phyloP scores from a whole-genome alignment of 2,329 filamentous ascomycete genomes.

The Dactylellina cionopaga region DNA sequence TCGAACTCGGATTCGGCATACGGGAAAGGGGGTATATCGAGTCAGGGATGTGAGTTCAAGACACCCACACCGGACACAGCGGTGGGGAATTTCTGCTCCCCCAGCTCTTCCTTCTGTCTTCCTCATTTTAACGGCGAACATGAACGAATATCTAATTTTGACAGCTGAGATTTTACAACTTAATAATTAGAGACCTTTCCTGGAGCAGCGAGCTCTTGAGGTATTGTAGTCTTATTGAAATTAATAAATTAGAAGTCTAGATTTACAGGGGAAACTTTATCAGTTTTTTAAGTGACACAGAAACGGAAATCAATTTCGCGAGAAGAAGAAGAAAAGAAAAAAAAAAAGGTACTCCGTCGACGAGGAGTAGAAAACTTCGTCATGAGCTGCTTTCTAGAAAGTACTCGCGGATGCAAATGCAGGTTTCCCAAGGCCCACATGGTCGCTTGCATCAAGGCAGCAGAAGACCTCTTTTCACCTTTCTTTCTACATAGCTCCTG shows the following conservation, averaged over 20 bases:
- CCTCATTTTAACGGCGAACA: conserved; percentile 13
- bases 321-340: neutral
- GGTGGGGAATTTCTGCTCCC: conserved; percentile 42
- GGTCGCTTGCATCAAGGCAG: conserved; percentile 40
- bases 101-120: conserved; percentile 14
- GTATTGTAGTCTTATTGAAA: too few species aligned
- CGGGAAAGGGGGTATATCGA: conserved; percentile 26
- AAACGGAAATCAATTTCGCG: too few species aligned
- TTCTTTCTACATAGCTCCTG: conserved; percentile 36
- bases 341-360: too few species aligned
- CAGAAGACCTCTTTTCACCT: conserved; percentile 36
- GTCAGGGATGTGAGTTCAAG: conserved; percentile 31
- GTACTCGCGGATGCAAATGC: conserved; percentile 46
- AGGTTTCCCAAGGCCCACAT: conserved; percentile 33
- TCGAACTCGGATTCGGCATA: conserved; percentile 29
- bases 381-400: conserved; percentile 35
- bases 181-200: too few species aligned
- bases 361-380: conserved; percentile 14
- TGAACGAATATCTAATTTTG: conserved; percentile 1
- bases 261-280: too few species aligned
- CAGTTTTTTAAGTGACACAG: too few species aligned
- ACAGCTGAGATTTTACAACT: conserved; percentile 28
- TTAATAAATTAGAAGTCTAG: too few species aligned
- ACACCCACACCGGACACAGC: conserved; percentile 12
- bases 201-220: too few species aligned